Evolutionary conservation across 352 stramenopile genomes (phyloP), one percentile per base, ranked within the genome.

Genomic region (Pythium aquatile): DNA sequence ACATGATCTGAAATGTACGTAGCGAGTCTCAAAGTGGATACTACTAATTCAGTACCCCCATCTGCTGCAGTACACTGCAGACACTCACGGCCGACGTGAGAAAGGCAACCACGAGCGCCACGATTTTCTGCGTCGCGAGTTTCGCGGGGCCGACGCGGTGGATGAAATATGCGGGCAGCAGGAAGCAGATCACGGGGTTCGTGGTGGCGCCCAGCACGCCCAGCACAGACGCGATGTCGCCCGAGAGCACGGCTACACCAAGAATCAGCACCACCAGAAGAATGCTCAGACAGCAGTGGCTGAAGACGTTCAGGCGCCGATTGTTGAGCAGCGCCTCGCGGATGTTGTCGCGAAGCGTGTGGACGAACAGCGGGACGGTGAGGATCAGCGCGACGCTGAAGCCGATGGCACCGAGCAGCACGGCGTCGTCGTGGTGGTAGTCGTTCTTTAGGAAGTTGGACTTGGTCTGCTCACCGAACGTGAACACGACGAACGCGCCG

Each of bases 371-470:
- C 53, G 88, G 86, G 11, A 93, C 85, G 0, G 86, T 92, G 46
- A 96, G 68, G 35, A 95, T 88, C 28, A 96, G 71, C 30, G 85
- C 86, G 63, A 94, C 70, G 54, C 83, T 89, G 69, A 95, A 94
- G 48, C 87, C 87, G 39, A 94, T 71, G 63, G 73, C 85, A 10
- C 86, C 88, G 2, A 77, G 66, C 40, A 92, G 65, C 28, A 93
- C 80, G 24, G 84, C 85, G 20, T 72, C 77, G 57, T 94, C 83
- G 13, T 79, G 61, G 53, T 82, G 83, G 71, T 94, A 96, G 67
- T 96, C 78, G 61, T 96, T 96, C 63, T 88, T 85, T 55, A 96
- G 72, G 40, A 96, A 96, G 51, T 96, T 96, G 42, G 86, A 91
- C 35, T 76, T 70, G 1, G 86, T 94, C 9, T 74, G 63, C 7